A percentile compares a stretch with the other conserved stretches of the same genome.
phyloP scores from a whole-genome alignment of 192 early-diverging fungal genomes.

The Glomus cerebriforme region DNA sequence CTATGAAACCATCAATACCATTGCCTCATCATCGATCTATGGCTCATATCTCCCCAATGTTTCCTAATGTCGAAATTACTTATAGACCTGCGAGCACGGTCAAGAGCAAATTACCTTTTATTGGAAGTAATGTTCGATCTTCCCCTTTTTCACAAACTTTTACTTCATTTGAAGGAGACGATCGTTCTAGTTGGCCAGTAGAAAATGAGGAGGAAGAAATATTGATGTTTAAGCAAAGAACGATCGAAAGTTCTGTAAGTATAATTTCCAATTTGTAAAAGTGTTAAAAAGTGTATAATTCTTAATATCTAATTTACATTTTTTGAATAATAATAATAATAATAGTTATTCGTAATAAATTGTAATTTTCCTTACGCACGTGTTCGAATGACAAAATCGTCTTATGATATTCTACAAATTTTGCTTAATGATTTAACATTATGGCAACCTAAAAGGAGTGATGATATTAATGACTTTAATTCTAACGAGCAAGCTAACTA shows the following conservation, averaged over 20 bases:
- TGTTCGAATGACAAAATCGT: slow-evolving; percentile 37
- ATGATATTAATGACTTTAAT: background rate
- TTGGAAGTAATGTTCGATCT: slow-evolving; percentile 36
- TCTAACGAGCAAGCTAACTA: background rate
- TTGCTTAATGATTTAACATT: slow-evolving; percentile 46
- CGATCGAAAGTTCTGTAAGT: slow-evolving; percentile 62
- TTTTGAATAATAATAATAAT: background rate
- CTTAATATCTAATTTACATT: background rate
- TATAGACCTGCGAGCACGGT: slow-evolving; percentile 34
- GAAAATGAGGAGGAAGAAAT: slow-evolving; percentile 62
- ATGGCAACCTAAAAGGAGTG: slow-evolving; percentile 43
- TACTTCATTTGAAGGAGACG: slow-evolving; percentile 44
- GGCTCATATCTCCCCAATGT: slow-evolving; percentile 17
- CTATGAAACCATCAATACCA: slow-evolving; percentile 30
- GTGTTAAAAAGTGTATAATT: background rate
- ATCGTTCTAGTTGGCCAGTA: slow-evolving; percentile 48
- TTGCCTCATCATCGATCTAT: slow-evolving; percentile 26
- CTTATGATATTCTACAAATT: slow-evolving; percentile 45
- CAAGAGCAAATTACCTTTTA: slow-evolving; percentile 28
- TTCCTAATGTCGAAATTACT: slow-evolving; percentile 50
- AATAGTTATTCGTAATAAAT: slow-evolving; percentile 43
- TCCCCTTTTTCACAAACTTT: slow-evolving; percentile 47
- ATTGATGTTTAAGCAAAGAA: slow-evolving; percentile 55
- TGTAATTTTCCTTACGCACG: slow-evolving; percentile 45
- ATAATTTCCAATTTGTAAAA: too few relatives aligned